Conservation (phyloP, 2,329 filamentous ascomycete species). For the Mollisiaceae sp. region DNA sequence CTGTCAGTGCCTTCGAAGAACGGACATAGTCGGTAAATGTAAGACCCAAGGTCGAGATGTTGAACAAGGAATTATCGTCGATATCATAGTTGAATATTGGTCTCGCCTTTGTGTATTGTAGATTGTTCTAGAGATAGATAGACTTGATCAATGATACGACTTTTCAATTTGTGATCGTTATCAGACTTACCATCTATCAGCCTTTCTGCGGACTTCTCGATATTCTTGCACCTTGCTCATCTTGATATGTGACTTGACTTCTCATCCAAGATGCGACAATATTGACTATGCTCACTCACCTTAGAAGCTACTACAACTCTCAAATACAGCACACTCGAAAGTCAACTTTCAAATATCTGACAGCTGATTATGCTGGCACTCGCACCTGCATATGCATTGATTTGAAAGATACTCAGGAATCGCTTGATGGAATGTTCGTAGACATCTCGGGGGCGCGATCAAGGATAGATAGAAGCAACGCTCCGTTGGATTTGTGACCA, state of each 20-base stretch:
- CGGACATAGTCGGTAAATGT: not conserved
- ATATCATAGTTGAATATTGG: not conserved
- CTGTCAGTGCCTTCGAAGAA: not conserved
- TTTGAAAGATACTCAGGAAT: no score
- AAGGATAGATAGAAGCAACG: no score
- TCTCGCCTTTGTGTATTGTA: not conserved
- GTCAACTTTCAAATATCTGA: no score
- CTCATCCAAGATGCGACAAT: not conserved
- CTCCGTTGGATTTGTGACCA: no score
- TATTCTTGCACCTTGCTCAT: not conserved
- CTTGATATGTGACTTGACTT: not conserved
- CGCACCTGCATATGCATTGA: not conserved
- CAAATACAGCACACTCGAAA: no score
- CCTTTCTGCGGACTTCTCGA: not conserved
- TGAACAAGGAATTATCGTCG: no score
- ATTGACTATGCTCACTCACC: not conserved
- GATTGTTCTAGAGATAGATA: not conserved
- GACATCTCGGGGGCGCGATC: no score
- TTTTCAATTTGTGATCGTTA: not conserved
- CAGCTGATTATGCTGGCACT: no score
- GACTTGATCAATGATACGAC: not conserved
- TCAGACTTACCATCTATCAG: not conserved
- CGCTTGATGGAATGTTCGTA: no score
- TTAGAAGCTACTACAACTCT: no score
- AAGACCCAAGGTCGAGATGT: not conserved